These are phyloP conservation scores for Ilyonectria robusta DNA, from an alignment of 2,329 filamentous ascomycete genomes.

Conservation along the genomic window DNA sequence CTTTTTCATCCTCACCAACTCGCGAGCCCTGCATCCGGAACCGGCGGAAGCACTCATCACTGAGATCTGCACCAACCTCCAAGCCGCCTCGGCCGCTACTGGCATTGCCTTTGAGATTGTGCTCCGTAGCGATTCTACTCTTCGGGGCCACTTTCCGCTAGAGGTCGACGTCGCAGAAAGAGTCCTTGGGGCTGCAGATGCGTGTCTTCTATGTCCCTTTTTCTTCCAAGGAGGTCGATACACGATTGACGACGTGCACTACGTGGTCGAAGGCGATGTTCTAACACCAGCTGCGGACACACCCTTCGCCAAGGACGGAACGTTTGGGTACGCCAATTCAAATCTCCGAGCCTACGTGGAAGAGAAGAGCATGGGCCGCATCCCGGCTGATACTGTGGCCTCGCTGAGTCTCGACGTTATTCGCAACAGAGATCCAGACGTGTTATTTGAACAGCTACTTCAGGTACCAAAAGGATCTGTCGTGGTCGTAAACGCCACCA, in stretches of 20 bases:
- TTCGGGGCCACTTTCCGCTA: constrained; percentile 69
- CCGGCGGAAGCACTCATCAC: constrained; percentile 63
- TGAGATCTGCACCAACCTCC: constrained; percentile 65
- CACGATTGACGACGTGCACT: constrained; percentile 70
- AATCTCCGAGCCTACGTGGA: no score
- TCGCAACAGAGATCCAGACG: no score
- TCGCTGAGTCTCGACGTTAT: no score
- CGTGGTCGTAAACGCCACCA: no score
- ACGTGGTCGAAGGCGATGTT: constrained; percentile 64
- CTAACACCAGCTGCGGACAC: constrained; percentile 48
- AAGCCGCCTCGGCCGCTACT: constrained; percentile 57
- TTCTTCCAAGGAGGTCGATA: constrained; percentile 71
- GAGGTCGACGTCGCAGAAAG: constrained; percentile 66
- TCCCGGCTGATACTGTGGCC: no score
- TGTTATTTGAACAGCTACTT: no score
- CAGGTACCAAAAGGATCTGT: no score
- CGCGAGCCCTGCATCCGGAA: constrained; percentile 65
- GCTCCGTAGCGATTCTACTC: constrained; percentile 68
- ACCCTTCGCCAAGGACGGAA: constrained; percentile 69
- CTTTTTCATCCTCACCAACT: constrained; percentile 74
- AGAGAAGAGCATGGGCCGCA: no score
- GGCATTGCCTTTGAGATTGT: constrained; percentile 66
- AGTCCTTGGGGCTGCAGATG: constrained; percentile 64
- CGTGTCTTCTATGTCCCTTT: constrained; percentile 70
- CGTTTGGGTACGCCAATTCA: constrained; percentile 64